These are phyloP conservation scores for Heliamphora ciliata DNA, from an alignment of 179 eudicot species.

Conservation along the genomic window DNA sequence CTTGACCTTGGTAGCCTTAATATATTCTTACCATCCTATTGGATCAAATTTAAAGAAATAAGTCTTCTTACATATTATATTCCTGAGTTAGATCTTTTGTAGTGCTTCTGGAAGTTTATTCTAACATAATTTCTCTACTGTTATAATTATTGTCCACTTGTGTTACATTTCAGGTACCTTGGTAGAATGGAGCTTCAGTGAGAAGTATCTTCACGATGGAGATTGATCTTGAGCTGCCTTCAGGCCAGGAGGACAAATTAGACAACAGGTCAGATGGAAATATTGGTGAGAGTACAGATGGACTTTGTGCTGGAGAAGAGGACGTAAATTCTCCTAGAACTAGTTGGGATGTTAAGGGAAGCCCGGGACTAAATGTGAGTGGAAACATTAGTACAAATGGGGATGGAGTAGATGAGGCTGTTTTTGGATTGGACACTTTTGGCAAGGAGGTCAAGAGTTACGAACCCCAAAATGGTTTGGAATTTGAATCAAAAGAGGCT, in stretches of 20 bases:
- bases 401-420: conserved; percentile 5
- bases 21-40: background rate
- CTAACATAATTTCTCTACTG: background rate
- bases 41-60: background rate
- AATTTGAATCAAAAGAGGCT: conserved; percentile 59
- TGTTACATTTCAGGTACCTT: conserved; percentile 5
- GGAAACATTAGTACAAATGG: background rate
- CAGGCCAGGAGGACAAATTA: conserved; percentile 12
- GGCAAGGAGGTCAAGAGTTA: background rate
- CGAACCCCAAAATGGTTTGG: conserved; percentile 54
- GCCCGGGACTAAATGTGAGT: background rate
- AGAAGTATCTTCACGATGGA: conserved; percentile 16
- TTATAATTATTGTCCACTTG: background rate
- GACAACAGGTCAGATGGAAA: background rate
- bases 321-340: conserved; percentile 5
- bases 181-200: background rate
- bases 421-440: background rate
- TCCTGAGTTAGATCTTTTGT: background rate
- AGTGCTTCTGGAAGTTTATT: conserved; percentile 8
- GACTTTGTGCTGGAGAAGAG: conserved; percentile 4
- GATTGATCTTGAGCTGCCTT: conserved; percentile 28
- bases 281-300: background rate
- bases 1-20: conserved; percentile 1
- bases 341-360: background rate
- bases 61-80: background rate